Evolutionary conservation across 2,329 filamentous ascomycete species (phyloP).

Genomic region (Lithohypha guttulata): DNA sequence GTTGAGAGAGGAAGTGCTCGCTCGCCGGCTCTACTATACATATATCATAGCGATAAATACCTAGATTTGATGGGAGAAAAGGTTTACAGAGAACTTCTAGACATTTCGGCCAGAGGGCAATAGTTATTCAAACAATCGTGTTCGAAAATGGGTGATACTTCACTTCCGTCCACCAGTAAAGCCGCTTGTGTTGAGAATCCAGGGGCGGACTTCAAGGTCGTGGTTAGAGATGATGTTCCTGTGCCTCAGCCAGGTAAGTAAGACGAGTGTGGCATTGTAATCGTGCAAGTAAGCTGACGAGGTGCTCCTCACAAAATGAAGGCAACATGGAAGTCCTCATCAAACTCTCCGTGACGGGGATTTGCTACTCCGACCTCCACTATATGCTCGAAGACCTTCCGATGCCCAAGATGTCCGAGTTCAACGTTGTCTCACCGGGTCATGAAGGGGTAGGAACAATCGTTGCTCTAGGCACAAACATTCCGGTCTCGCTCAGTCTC

Average conservation of each 20-base stretch:
- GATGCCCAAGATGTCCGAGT: constrained; percentile 10
- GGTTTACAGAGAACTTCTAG: too few species aligned
- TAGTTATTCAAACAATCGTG: too few species aligned
- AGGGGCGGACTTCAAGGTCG: constrained; percentile 1
- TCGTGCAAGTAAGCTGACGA: too few species aligned
- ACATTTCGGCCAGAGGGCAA: too few species aligned
- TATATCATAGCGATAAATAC: too few species aligned
- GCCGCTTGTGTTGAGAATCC: constrained; percentile 2
- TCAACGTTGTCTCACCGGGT: constrained; percentile 26
- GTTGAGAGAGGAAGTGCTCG: too few species aligned
- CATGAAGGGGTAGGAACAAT: constrained; percentile 38
- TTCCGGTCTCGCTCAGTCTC: constrained; percentile 18
- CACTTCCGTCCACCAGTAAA: background rate
- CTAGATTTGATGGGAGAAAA: too few species aligned
- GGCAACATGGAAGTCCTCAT: constrained; percentile 48
- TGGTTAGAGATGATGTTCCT: background rate
- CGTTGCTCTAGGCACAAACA: constrained; percentile 28
- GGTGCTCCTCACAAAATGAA: too few species aligned
- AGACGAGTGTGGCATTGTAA: too few species aligned
- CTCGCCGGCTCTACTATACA: too few species aligned
- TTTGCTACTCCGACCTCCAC: constrained; percentile 50
- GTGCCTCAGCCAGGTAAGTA: constrained; percentile 1
- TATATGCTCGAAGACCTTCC: constrained; percentile 32
- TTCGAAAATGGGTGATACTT: constrained; percentile 1
- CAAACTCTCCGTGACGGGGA: constrained; percentile 45